Evolutionary conservation across 805 yeast genomes (phyloP).

Genomic region (Ascoidea tarda): DNA sequence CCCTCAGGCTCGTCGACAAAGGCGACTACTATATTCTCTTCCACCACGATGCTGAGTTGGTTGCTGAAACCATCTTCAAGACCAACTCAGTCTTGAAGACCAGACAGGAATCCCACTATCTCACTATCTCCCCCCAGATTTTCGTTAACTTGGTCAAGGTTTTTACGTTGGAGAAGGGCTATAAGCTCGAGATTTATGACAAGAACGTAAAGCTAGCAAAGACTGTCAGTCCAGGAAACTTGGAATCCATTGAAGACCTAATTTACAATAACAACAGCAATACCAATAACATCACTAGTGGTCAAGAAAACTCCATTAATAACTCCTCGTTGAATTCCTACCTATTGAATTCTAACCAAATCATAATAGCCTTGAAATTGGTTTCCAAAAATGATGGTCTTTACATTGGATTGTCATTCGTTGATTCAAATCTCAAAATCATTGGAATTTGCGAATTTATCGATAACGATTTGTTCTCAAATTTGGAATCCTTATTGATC

Average conservation of each 20-base stretch:
- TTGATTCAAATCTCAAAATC: conserved; percentile 53
- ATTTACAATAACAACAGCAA: conserved; percentile 31
- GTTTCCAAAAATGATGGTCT: conserved; percentile 24
- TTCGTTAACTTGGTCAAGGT: conserved; percentile 48
- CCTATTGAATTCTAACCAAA: conserved; percentile 1
- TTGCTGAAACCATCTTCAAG: conserved; percentile 75
- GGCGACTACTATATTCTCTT: conserved; percentile 71
- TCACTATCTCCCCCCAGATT: conserved; percentile 68
- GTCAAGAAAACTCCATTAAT: too few species aligned
- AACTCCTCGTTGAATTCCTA: neutral
- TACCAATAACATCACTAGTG: conserved; percentile 33
- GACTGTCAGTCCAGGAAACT: conserved; percentile 83
- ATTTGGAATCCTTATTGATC: conserved; percentile 71
- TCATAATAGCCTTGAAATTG: conserved; percentile 22
- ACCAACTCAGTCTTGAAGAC: conserved; percentile 71
- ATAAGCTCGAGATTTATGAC: conserved; percentile 71
- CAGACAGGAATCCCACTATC: conserved; percentile 38
- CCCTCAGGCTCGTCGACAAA: conserved; percentile 65
- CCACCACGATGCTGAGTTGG: conserved; percentile 62
- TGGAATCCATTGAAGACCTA: conserved; percentile 64
- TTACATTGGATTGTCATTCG: conserved; percentile 63
- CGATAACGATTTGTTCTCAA: conserved; percentile 81
- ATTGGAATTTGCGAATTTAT: conserved; percentile 67
- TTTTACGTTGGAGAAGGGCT: conserved; percentile 56
- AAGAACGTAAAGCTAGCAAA: conserved; percentile 42